These are phyloP conservation scores for Cyanophora paradoxa DNA, from an alignment of 78 protist species.

Conservation along the genomic window DNA sequence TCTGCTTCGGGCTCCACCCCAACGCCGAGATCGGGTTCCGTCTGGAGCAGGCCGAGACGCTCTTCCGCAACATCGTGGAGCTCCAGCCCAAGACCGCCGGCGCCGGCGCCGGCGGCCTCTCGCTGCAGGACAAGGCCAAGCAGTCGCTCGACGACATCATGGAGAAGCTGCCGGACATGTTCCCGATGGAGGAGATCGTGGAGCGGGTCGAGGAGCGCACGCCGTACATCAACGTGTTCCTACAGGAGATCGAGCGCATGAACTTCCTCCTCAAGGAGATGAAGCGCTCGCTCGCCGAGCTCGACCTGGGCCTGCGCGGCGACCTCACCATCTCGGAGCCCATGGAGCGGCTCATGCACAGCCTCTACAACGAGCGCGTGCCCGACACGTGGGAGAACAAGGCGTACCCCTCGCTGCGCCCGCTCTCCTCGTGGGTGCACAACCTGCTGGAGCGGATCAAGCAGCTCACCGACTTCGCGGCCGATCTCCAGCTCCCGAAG, in stretches of 20 bases:
- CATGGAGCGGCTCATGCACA: constrained; percentile 44
- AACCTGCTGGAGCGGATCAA: constrained; percentile 45
- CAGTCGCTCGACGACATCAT: constrained; percentile 26
- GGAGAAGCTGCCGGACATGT: constrained; percentile 31
- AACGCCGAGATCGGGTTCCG: constrained; percentile 82
- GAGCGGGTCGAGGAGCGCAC: constrained; percentile 44
- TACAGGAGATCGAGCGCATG: constrained; percentile 77
- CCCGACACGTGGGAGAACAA: constrained; percentile 48
- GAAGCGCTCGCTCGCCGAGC: constrained; percentile 45
- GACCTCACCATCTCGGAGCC: constrained; percentile 58
- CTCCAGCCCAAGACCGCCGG: constrained; percentile 50
- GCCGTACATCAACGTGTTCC: constrained; percentile 50
- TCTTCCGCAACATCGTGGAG: constrained; percentile 54
- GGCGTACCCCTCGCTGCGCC: constrained; percentile 61
- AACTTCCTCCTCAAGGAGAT: constrained; percentile 44
- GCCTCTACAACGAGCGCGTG: constrained; percentile 39
- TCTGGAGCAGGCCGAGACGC: constrained; percentile 29
- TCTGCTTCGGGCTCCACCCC: constrained; percentile 76
- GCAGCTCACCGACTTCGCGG: constrained; percentile 38
- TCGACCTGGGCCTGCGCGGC: constrained; percentile 58
- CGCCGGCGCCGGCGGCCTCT: constrained; percentile 27
- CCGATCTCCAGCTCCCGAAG: constrained; percentile 48
- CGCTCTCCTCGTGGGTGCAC: constrained; percentile 43
- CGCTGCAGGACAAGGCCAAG: constrained; percentile 33
- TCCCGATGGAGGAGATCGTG: constrained; percentile 28